These are phyloP conservation scores for Candida berthetii DNA, from an alignment of 805 yeast genomes.

Conservation along the genomic window DNA sequence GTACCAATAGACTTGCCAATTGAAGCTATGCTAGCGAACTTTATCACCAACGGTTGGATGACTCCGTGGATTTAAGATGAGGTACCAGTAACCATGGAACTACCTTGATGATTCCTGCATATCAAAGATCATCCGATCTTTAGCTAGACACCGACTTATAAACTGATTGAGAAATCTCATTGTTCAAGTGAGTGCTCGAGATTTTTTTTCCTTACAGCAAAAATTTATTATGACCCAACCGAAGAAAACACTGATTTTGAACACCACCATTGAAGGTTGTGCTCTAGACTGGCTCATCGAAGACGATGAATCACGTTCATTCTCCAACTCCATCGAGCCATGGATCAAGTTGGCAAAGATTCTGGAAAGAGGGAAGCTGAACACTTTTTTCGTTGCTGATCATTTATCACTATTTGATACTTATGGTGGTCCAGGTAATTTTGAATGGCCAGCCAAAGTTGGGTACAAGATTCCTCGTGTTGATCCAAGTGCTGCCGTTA, in stretches of 20 bases:
- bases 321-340: slow-evolving; percentile 22
- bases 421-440: slow-evolving; percentile 28
- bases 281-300: slow-evolving; percentile 33
- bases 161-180: neutral
- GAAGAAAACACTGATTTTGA: slow-evolving; percentile 23
- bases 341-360: slow-evolving; percentile 30
- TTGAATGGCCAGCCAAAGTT: slow-evolving; percentile 21
- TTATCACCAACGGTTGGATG: too few relatives aligned
- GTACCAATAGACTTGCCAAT: too few relatives aligned
- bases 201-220: neutral
- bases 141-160: neutral
- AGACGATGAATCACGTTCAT: slow-evolving; percentile 21
- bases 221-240: neutral
- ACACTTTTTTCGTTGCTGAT: slow-evolving; percentile 31
- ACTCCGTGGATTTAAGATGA: too few relatives aligned
- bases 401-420: slow-evolving; percentile 31
- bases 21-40: too few relatives aligned
- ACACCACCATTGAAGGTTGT: slow-evolving; percentile 25
- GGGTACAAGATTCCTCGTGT: slow-evolving; percentile 26
- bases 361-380: slow-evolving; percentile 28
- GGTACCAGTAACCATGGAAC: too few relatives aligned
- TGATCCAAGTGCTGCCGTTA: slow-evolving; percentile 30
- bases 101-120: too few relatives aligned
- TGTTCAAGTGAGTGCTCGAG: neutral
- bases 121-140: too few relatives aligned